A percentile compares a stretch with the other conserved stretches of the same genome.
Evolutionary conservation across 1,284 basidiomycete genomes (phyloP).

Genomic region (Psilocybe mexicana): DNA sequence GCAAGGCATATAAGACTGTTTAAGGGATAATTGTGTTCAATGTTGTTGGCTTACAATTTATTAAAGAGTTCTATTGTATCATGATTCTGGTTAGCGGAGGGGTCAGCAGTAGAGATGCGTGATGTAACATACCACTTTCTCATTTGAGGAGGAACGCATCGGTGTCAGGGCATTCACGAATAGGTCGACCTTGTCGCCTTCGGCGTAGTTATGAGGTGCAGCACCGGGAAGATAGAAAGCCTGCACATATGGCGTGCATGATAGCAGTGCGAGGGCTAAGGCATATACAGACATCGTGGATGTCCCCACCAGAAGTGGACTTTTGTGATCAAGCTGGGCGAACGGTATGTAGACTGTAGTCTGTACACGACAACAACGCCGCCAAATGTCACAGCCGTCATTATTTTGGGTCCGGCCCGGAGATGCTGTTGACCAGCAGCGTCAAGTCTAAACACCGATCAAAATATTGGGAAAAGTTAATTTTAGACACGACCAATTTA

Average conservation of each 20-base stretch:
- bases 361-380: background rate
- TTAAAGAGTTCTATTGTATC: slow-evolving; percentile 68
- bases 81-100: background rate
- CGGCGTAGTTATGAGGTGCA: slow-evolving; percentile 77
- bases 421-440: slow-evolving; percentile 5
- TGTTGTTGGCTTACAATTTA: slow-evolving; percentile 59
- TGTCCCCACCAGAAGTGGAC: background rate
- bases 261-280: slow-evolving; percentile 16
- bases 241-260: slow-evolving; percentile 24
- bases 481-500: slow-evolving; percentile 8
- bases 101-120: background rate
- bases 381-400: background rate
- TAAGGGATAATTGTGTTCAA: no score
- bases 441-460: slow-evolving; percentile 1
- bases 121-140: slow-evolving; percentile 66
- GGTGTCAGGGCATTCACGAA: slow-evolving; percentile 88
- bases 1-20: slow-evolving; percentile 7
- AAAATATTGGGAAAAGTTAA: slow-evolving; percentile 1
- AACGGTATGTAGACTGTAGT: background rate
- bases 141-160: slow-evolving; percentile 68
- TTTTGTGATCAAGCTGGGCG: background rate
- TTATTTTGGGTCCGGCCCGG: background rate
- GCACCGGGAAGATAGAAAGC: slow-evolving; percentile 60
- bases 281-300: slow-evolving; percentile 16
- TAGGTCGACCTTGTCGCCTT: slow-evolving; percentile 73